These are phyloP conservation scores for Gossypium turneri DNA, from an alignment of 345 rosid genomes.

Conservation along the genomic window DNA sequence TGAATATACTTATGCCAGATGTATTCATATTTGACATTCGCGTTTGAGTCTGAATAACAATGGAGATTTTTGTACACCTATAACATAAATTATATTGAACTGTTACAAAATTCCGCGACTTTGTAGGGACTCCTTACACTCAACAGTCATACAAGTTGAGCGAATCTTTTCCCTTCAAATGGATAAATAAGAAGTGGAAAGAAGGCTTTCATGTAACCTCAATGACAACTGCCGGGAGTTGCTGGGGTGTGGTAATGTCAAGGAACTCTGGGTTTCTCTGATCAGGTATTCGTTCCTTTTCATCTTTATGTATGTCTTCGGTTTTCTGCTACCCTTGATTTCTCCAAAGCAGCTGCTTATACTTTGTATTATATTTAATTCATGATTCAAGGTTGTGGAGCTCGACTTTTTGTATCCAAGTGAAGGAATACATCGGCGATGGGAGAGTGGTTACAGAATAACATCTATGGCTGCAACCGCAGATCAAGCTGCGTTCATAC, in stretches of 20 bases:
- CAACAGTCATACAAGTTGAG: slow-evolving; percentile 99
- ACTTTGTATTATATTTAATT: slow-evolving; percentile 7
- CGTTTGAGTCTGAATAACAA: neutral
- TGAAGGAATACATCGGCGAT: slow-evolving; percentile 86
- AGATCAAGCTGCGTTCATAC: slow-evolving; percentile 88
- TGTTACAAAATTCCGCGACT: slow-evolving; percentile 14
- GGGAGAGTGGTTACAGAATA: slow-evolving; percentile 92
- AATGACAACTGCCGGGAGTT: slow-evolving; percentile 91
- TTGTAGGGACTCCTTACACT: slow-evolving; percentile 82
- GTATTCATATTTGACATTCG: neutral
- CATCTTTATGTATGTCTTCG: neutral
- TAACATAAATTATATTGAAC: neutral
- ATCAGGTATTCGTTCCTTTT: slow-evolving; percentile 48
- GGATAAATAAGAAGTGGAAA: slow-evolving; percentile 99
- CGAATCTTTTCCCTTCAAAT: slow-evolving; percentile 92
- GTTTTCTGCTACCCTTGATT: neutral
- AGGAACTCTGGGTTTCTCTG: slow-evolving; percentile 83
- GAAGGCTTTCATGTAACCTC: slow-evolving; percentile 98
- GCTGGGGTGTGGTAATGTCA: slow-evolving; percentile 97
- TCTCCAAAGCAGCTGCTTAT: slow-evolving; percentile 3
- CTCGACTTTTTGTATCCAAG: slow-evolving; percentile 96
- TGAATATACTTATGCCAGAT: neutral
- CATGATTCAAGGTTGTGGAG: slow-evolving; percentile 69
- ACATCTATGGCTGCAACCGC: slow-evolving; percentile 92
- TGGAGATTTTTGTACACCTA: neutral